Conservation (phyloP, 257 asterid genomes). For the Penstemon eatonii region DNA sequence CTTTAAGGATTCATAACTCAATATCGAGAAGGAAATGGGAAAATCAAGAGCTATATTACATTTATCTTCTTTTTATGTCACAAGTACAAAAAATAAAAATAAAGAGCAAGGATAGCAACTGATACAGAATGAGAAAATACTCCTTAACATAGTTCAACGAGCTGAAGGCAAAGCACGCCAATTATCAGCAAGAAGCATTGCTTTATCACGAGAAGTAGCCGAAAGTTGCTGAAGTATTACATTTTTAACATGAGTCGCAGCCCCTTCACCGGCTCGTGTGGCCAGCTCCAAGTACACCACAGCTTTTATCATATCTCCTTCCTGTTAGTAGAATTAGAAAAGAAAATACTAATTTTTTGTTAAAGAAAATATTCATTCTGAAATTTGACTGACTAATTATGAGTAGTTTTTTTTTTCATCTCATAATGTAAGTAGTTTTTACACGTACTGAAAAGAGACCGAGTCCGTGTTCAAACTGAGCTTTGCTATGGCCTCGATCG, state of each 20-base stretch:
- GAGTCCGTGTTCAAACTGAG: conserved; percentile 84
- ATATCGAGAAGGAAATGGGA: no score
- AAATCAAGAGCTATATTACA: no score
- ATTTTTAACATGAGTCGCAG: conserved; percentile 70
- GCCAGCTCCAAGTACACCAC: conserved; percentile 92
- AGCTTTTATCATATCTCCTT: conserved; percentile 92
- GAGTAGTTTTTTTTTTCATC: no score
- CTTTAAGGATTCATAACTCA: background rate
- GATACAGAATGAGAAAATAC: background rate
- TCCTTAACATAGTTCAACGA: conserved; percentile 29
- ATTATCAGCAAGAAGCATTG: conserved; percentile 56
- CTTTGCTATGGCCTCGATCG: conserved; percentile 88
- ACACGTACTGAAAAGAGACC: conserved; percentile 73
- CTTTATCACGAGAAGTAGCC: conserved; percentile 52
- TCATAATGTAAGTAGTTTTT: background rate
- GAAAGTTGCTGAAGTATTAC: conserved; percentile 71
- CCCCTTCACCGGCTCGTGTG: conserved; percentile 70
- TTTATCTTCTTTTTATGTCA: no score
- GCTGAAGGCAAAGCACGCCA: conserved; percentile 74
- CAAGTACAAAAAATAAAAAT: background rate
- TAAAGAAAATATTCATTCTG: background rate
- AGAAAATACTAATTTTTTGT: no score
- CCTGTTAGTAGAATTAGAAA: conserved; percentile 45
- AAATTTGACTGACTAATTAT: no score
- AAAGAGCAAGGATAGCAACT: background rate